phyloP scores from a whole-genome alignment of 2,329 filamentous ascomycete genomes.

The Aureobasidium sp. region DNA sequence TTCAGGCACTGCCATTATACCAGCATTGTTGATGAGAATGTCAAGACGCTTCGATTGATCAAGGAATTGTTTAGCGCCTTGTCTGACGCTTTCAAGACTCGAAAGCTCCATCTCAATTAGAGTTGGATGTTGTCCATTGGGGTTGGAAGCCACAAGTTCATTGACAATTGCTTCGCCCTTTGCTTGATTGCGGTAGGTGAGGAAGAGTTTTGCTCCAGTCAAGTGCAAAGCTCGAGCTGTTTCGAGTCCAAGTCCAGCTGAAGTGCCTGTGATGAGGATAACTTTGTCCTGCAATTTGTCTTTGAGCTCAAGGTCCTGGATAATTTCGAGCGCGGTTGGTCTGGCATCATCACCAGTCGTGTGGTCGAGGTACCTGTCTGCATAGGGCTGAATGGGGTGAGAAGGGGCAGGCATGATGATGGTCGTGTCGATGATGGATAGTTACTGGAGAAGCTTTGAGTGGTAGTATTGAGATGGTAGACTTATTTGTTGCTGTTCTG shows the following conservation, averaged over 20 bases:
- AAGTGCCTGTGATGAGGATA: constrained; percentile 50
- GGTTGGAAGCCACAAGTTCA: constrained; percentile 25
- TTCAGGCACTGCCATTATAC: constrained; percentile 46
- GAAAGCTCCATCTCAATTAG: constrained; percentile 35
- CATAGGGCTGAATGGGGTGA: constrained; percentile 32
- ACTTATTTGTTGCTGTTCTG: background rate
- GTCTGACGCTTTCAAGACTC: constrained; percentile 36
- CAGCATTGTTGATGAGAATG: constrained; percentile 51
- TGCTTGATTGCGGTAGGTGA: constrained; percentile 47
- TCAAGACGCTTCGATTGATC: constrained; percentile 37
- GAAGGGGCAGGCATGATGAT: constrained; percentile 28
- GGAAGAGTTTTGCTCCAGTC: constrained; percentile 52
- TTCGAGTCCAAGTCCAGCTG: constrained; percentile 51
- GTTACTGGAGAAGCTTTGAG: background rate
- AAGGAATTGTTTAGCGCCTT: constrained; percentile 37
- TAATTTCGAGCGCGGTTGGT: constrained; percentile 31
- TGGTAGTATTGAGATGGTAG: background rate
- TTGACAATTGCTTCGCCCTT: constrained; percentile 41
- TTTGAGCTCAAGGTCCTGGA: constrained; percentile 32
- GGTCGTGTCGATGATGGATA: too few species aligned
- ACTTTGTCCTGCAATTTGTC: constrained; percentile 42
- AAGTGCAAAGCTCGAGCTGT: constrained; percentile 49
- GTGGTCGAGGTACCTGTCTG: constrained; percentile 30
- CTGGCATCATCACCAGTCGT: constrained; percentile 32
- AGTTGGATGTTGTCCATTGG: constrained; percentile 23